Conservation (phyloP, 2,329 filamentous ascomycete species). For the Fusarium tricinctum region DNA sequence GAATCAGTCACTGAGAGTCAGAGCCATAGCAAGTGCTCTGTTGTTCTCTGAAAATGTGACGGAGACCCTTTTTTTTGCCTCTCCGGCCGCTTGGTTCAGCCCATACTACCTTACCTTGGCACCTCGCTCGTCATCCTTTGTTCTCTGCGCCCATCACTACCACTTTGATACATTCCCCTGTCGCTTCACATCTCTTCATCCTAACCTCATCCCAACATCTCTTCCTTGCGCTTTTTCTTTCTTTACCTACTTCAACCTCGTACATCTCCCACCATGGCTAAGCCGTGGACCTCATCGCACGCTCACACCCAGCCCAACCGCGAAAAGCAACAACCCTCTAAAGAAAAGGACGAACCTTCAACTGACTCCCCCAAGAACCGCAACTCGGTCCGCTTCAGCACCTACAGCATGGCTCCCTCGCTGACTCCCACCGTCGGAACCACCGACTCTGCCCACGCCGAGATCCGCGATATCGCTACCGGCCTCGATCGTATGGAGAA, state of each 20-base stretch:
- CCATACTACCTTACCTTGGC: slow-evolving; percentile 21
- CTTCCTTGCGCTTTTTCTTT: slow-evolving; percentile 7
- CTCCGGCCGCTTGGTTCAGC: slow-evolving; percentile 38
- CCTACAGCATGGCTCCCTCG: slow-evolving; percentile 71
- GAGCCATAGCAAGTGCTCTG: slow-evolving; percentile 18
- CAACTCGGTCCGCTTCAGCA: slow-evolving; percentile 70
- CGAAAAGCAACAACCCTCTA: slow-evolving; percentile 6
- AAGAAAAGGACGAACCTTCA: slow-evolving; percentile 35
- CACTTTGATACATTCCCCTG: slow-evolving; percentile 38
- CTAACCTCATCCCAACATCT: background rate
- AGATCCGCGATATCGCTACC: slow-evolving; percentile 78
- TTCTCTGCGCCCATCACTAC: slow-evolving; percentile 33
- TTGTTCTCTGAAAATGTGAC: slow-evolving; percentile 24
- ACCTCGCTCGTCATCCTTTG: slow-evolving; percentile 30
- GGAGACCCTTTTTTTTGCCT: slow-evolving; percentile 15
- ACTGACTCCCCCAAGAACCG: slow-evolving; percentile 59
- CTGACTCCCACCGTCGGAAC: slow-evolving; percentile 70
- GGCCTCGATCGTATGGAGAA: slow-evolving; percentile 91
- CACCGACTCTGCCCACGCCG: slow-evolving; percentile 68
- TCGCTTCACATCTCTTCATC: slow-evolving; percentile 11
- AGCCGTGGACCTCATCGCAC: slow-evolving; percentile 38
- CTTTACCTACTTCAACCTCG: slow-evolving; percentile 21
- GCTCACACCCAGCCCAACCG: slow-evolving; percentile 37
- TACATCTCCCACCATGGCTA: slow-evolving; percentile 38
- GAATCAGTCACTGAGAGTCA: background rate